Base-by-base conservation (phyloP, 805 yeast species). In the Candida sithepensis region DNA sequence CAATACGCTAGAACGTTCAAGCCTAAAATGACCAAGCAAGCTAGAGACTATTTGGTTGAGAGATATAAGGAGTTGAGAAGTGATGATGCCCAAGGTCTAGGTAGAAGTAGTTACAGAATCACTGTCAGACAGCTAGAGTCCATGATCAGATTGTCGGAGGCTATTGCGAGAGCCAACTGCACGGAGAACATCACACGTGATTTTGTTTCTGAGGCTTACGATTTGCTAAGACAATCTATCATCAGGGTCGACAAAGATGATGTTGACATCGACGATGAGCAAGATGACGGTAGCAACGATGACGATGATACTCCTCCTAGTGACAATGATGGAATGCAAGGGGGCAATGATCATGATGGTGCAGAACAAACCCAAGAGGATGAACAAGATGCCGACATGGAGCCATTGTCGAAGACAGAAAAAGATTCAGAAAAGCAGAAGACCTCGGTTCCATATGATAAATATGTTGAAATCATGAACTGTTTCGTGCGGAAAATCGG, bases 91-190 rank as follows among this genome's bases (percentile, higher is more conserved):
- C 95, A 87, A 65, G 97, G 96, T 1, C 72, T 85, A 44, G 86
- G 88, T 19, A 76, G 92, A 62, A 81, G 89, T 44, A 85, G 96
- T 50, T 92, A 92, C 66, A 75, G 98, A 65, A 94, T 94, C 58
- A 94, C 99, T 0, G 99, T 94, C 32, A 86, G 99, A 74, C 99
- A 94, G 65, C 76, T 94, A 60, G 99, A 92, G 69, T 85, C 94
- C 45, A 80, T 91, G 90, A 85, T 94, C 55, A 79, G 99, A 63
- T 75, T 94, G 49, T 83, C 94, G 3, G 99, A 94, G 65, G 98
- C 97, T 1, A 91, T 94, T 67, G 98, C 99, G 1, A 78, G 96
- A 55, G 97, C 98, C 23, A 94, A 92, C 67, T 91, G 98, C 68
- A 87, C 91, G 18, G 94, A 88, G 53, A 90, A 82, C 52, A 84